Base-by-base conservation (phyloP, 2,329 filamentous ascomycete genomes). In the Botrytis porri region DNA sequence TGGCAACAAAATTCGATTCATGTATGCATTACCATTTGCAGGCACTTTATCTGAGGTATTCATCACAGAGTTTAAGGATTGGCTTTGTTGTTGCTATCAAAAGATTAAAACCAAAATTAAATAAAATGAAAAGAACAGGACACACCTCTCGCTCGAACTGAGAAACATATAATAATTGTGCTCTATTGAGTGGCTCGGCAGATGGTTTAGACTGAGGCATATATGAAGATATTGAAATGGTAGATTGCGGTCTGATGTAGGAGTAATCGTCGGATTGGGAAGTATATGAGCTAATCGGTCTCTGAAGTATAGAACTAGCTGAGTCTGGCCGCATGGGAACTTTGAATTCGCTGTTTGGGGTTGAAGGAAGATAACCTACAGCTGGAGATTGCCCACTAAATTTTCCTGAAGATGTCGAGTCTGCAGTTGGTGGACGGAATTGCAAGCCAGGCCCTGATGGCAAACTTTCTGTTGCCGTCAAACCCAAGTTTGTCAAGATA, bases 401-500 rank as follows among this genome's bases (percentile, higher is more conserved):
- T 41, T 32, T 25, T 22, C 25, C 32, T 8, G 69, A 51, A 41
- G 59, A 25, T 54, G 60, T 39, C 12, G 25, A 62, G 32, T 32
- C 29, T 25, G 20, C n/a, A 41, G 37, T 69, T 25, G 73, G 63
- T 54, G 72, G 65, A 70, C 29, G 41, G 5, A 6, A n/a, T 43
- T 66, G 72, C 20, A 63, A 43, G 25, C 69, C 29, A 48, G 74
- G n/a, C 32, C 59, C 48, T 18, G 72, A 39, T 29, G 72, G n/a
- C 29, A 69, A 64, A 60, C 65, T 75, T 35, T 77, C 71, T 29
- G 73, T 77, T 81, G 81, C 63, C 54, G 80, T 66, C 81, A 82
- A 73, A 71, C 72, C 85, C 76, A 78, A 80, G 75, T 70, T 77
- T 76, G 73, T 81, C 76, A 73, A 77, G 78, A 74, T 73, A 75